These are phyloP conservation scores for Mycena metata DNA, from an alignment of 768 basidiomycete genomes.

Conservation along the genomic window DNA sequence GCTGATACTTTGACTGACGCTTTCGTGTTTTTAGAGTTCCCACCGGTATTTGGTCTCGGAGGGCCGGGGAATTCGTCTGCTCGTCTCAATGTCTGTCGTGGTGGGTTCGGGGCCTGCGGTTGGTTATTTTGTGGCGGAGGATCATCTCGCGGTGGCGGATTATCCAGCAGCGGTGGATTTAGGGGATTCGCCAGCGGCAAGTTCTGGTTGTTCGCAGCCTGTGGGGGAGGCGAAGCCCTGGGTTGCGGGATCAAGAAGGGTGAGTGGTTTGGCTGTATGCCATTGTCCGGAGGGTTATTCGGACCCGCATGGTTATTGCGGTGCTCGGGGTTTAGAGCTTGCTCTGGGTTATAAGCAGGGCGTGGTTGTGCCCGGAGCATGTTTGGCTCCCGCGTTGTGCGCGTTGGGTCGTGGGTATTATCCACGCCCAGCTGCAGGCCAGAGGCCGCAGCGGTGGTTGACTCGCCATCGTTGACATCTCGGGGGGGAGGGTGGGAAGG, in stretches of 20 bases:
- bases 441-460: neutral
- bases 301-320: neutral
- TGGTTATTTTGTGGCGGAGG: too few species aligned
- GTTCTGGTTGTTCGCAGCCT: too few species aligned
- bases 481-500: neutral
- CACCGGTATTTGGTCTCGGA: too few species aligned
- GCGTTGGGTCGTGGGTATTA: neutral
- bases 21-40: conserved; percentile 2
- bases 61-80: too few species aligned
- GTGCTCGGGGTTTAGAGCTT: neutral
- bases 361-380: neutral
- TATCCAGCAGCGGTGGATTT: too few species aligned
- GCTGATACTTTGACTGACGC: neutral
- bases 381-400: neutral
- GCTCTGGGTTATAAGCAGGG: neutral
- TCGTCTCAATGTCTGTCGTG: too few species aligned
- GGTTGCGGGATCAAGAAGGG: too few species aligned
- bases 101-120: too few species aligned
- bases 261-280: too few species aligned
- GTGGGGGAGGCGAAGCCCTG: too few species aligned
- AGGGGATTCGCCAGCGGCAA: too few species aligned
- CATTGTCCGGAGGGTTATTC: neutral
- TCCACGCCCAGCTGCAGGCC: neutral
- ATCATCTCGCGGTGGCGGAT: too few species aligned
- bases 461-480: neutral